Conservation (phyloP, 306 rosid species). For the Corylus avellana region DNA sequence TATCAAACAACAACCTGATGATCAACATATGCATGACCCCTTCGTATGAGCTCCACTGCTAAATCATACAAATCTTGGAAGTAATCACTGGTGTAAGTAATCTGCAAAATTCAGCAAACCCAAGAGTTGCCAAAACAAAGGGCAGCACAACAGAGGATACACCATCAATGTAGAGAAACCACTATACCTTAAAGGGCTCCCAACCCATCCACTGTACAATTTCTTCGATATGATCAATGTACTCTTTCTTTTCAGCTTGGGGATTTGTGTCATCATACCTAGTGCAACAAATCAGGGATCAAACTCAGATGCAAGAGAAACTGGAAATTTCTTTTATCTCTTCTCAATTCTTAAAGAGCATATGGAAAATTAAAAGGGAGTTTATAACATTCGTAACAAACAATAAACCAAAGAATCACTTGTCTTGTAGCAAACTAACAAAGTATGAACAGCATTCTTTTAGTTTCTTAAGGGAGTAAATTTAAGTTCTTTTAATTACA, state of each 20-base stretch:
- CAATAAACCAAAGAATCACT: neutral
- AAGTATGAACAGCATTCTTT: constrained; percentile 1
- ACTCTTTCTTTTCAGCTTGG: constrained; percentile 93
- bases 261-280: constrained; percentile 98
- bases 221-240: constrained; percentile 93
- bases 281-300: constrained; percentile 27
- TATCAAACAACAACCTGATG: constrained; percentile 66
- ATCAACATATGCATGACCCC: constrained; percentile 93
- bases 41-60: constrained; percentile 89
- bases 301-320: constrained; percentile 6
- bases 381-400: neutral
- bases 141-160: neutral
- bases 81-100: constrained; percentile 92
- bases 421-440: neutral
- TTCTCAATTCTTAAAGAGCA: neutral
- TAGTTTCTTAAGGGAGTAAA: neutral
- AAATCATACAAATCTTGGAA: constrained; percentile 90
- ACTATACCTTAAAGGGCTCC: constrained; percentile 83
- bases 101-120: constrained; percentile 45
- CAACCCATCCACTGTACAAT: constrained; percentile 99
- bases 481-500: neutral
- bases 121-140: constrained; percentile 17
- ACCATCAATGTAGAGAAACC: constrained; percentile 9
- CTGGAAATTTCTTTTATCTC: neutral
- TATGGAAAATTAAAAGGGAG: neutral